These are phyloP conservation scores for Pinus tabuliformis DNA, from an alignment of 75 land plant species.

Conservation along the genomic window DNA sequence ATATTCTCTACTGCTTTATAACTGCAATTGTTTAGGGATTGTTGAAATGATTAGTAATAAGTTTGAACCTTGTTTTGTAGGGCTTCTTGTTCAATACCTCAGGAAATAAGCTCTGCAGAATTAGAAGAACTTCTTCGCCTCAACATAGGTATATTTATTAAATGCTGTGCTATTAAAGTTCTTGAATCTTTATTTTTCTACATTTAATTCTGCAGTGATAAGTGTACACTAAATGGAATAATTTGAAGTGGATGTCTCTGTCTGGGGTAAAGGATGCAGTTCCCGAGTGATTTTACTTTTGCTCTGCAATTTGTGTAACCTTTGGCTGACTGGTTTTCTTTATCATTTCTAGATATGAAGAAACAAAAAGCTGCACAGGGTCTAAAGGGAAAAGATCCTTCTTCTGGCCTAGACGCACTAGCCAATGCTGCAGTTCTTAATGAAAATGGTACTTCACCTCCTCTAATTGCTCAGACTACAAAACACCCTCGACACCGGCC, in stretches of 20 bases:
- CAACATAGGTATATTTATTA: conserved; percentile 28
- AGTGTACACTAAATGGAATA: background rate
- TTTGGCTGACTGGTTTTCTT: background rate
- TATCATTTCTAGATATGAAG: background rate
- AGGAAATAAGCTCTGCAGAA: conserved; percentile 40
- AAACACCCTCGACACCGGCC: conserved; percentile 61
- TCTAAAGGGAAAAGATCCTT: conserved; percentile 5
- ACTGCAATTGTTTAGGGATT: background rate
- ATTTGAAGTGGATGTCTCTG: background rate
- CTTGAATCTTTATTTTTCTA: background rate
- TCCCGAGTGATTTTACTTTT: background rate
- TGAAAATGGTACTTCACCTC: conserved; percentile 12
- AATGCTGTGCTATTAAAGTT: no score
- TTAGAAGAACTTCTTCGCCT: conserved; percentile 28
- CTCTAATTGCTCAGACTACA: conserved; percentile 42
- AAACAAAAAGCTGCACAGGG: conserved; percentile 3
- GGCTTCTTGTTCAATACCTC: conserved; percentile 48
- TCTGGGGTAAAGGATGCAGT: background rate
- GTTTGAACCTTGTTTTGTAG: conserved; percentile 25
- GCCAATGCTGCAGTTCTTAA: conserved; percentile 25
- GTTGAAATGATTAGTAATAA: background rate
- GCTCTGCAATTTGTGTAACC: background rate
- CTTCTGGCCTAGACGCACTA: conserved; percentile 21
- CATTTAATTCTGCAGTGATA: background rate
- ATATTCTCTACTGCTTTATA: background rate